These are phyloP conservation scores for Xylaria polymorpha DNA, from an alignment of 2,329 filamentous ascomycete genomes.

Conservation along the genomic window DNA sequence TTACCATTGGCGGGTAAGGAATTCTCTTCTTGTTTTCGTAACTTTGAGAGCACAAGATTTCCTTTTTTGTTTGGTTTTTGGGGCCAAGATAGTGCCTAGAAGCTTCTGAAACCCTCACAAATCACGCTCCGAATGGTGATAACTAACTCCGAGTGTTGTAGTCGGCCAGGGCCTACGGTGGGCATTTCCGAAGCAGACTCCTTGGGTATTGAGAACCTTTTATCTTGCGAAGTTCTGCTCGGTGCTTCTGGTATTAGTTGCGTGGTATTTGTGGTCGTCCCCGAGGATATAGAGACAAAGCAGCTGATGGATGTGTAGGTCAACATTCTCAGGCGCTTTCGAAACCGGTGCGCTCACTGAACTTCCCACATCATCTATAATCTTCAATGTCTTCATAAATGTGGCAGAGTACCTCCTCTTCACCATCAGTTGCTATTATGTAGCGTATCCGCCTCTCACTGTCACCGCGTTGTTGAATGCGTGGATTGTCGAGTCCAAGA, in stretches of 20 bases:
- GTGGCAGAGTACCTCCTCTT: constrained; percentile 72
- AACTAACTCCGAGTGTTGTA: background rate
- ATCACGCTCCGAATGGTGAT: no score
- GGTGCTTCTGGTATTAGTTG: constrained; percentile 60
- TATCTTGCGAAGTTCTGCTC: constrained; percentile 63
- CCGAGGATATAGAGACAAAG: constrained; percentile 8
- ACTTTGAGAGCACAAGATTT: no score
- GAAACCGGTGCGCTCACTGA: constrained; percentile 69
- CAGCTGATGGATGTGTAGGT: constrained; percentile 64
- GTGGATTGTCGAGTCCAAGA: constrained; percentile 49
- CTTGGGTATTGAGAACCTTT: constrained; percentile 64
- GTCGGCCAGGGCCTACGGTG: constrained; percentile 70
- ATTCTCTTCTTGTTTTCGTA: no score
- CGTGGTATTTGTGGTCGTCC: constrained; percentile 55
- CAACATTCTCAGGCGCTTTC: constrained; percentile 75
- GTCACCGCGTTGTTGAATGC: constrained; percentile 52
- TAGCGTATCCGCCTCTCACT: constrained; percentile 56
- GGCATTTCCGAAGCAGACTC: constrained; percentile 62
- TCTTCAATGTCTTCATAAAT: constrained; percentile 76
- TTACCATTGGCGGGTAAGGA: constrained; percentile 63
- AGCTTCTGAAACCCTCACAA: no score
- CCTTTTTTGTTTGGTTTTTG: no score
- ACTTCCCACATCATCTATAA: constrained; percentile 68
- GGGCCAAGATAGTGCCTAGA: no score
- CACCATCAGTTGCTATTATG: constrained; percentile 69